phyloP scores from a whole-genome alignment of 768 basidiomycete genomes.

The Boletus subcaerulescens region DNA sequence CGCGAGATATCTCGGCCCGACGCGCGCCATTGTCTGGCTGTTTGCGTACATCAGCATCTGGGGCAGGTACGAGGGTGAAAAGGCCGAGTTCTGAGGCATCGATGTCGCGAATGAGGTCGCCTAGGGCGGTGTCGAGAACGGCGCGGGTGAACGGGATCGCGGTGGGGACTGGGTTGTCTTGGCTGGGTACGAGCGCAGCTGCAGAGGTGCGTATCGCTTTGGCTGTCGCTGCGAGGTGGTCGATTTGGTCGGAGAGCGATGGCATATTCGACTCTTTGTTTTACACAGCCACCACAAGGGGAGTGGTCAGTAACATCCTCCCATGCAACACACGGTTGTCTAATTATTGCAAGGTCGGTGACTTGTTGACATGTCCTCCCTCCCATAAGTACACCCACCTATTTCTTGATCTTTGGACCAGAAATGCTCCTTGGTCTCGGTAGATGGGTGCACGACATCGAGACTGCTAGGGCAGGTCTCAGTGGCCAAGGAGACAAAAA shows the following conservation, averaged over 20 bases:
- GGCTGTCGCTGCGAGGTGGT: constrained; percentile 56
- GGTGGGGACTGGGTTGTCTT: constrained; percentile 12
- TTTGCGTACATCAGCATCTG: constrained; percentile 31
- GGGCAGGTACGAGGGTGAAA: constrained; percentile 53
- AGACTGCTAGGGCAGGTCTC: constrained; percentile 1
- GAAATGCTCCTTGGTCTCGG: constrained; percentile 25
- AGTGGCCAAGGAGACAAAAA: constrained; percentile 3
- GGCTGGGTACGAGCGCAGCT: constrained; percentile 25
- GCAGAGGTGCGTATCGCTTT: constrained; percentile 50
- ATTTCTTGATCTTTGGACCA: not conserved
- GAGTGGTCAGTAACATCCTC: no score
- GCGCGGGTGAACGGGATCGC: constrained; percentile 55
- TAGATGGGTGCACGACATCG: constrained; percentile 22
- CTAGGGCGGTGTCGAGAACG: constrained; percentile 58
- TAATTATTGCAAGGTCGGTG: constrained; percentile 20
- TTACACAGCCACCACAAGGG: constrained; percentile 19
- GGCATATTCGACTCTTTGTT: constrained; percentile 36
- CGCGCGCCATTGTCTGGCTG: constrained; percentile 23
- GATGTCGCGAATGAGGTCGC: constrained; percentile 77
- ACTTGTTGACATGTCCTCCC: constrained; percentile 8
- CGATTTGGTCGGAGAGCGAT: constrained; percentile 63
- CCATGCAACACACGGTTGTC: no score
- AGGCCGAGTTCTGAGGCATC: constrained; percentile 78
- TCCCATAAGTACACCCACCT: not conserved
- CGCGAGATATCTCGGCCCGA: constrained; percentile 53